A percentile compares a stretch with the other conserved stretches of the same genome.
Conservation (phyloP, 108 stramenopile species). For the Cyclotella atomus region DNA sequence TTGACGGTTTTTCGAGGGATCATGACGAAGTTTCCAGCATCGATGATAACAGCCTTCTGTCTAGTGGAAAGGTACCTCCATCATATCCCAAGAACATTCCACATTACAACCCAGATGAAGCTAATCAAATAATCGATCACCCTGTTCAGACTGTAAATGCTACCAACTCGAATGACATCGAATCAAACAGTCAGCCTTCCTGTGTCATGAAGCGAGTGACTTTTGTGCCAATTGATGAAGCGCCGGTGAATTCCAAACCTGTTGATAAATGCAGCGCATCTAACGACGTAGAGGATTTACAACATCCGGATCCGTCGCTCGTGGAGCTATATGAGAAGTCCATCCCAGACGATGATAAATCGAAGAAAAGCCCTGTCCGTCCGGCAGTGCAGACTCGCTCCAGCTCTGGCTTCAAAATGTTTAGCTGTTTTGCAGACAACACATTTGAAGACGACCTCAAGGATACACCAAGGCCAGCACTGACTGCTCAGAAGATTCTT, state of each 20-base stretch:
- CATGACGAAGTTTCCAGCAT: conserved; percentile 13
- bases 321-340: not conserved
- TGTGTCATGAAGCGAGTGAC: not conserved
- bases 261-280: not conserved
- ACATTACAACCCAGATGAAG: conserved; percentile 1
- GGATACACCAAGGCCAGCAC: too few relatives aligned
- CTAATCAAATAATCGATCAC: conserved; percentile 7
- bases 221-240: not conserved
- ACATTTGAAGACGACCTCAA: conserved; percentile 33
- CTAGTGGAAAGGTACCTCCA: not conserved
- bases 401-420: conserved; percentile 13
- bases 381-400: not conserved
- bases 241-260: not conserved
- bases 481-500: not conserved
- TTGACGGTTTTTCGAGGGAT: too few relatives aligned
- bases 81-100: conserved; percentile 28
- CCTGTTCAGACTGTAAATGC: not conserved
- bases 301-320: not conserved
- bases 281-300: not conserved
- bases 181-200: not conserved
- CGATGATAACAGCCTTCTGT: conserved; percentile 17
- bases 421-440: conserved; percentile 30
- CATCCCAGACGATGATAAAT: conserved; percentile 7
- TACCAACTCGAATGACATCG: not conserved
- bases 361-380: not conserved